phyloP scores from a whole-genome alignment of 2,329 filamentous ascomycete species.

The Metarhizium sp. region DNA sequence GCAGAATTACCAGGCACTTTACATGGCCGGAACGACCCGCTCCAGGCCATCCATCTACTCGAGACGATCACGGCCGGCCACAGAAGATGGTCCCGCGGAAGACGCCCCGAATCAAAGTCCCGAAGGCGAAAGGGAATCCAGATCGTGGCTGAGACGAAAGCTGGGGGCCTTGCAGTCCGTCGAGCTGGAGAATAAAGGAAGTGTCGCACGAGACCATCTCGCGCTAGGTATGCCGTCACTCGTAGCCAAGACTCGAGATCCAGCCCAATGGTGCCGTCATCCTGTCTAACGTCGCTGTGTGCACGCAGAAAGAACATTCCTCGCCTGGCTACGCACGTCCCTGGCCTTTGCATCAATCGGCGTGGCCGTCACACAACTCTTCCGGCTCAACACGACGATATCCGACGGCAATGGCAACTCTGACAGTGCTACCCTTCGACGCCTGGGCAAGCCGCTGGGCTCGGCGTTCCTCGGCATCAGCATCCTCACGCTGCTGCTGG shows the following conservation, averaged over 20 bases:
- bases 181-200: conserved; percentile 79
- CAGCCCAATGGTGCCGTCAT: not conserved
- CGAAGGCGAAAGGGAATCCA: conserved; percentile 14
- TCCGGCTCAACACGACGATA: conserved; percentile 67
- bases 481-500: conserved; percentile 65
- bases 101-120: conserved; percentile 1
- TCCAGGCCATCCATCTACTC: conserved; percentile 9
- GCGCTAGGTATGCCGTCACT: conserved; percentile 53
- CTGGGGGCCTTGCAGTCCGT: conserved; percentile 46
- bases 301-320: conserved; percentile 64
- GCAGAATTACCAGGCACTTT: conserved; percentile 31
- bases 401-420: conserved; percentile 21
- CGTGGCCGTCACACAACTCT: conserved; percentile 75
- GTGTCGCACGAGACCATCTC: conserved; percentile 72
- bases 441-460: conserved; percentile 64
- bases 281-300: not conserved
- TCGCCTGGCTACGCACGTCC: conserved; percentile 77
- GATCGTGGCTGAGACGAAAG: conserved; percentile 42
- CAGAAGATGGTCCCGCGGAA: conserved; percentile 1
- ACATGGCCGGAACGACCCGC: conserved; percentile 11
- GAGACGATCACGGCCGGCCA: conserved; percentile 8
- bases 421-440: conserved; percentile 39
- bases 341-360: conserved; percentile 75
- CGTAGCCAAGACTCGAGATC: no score
- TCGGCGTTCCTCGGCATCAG: conserved; percentile 68